These are phyloP conservation scores for Loxodes magnus DNA, from an alignment of 73 alveolate genomes.

Conservation along the genomic window DNA sequence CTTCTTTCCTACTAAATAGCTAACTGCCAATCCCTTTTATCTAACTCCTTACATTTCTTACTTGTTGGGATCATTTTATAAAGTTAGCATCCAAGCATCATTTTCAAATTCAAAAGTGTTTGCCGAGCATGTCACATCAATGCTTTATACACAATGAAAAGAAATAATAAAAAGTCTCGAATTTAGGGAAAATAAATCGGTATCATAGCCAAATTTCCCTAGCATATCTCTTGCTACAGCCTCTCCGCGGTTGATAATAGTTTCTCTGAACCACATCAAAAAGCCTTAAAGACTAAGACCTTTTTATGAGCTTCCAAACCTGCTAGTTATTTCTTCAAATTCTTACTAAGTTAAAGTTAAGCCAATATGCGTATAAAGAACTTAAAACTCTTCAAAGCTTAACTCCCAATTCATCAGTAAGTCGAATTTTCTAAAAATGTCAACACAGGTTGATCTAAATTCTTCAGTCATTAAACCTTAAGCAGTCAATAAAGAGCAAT, in stretches of 20 bases:
- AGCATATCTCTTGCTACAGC: constrained; percentile 19
- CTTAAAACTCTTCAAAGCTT: constrained; percentile 33
- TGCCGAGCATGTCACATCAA: too few species aligned
- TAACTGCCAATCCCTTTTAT: too few species aligned
- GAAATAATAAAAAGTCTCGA: constrained; percentile 30
- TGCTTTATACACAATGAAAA: constrained; percentile 19
- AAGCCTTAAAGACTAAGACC: constrained; percentile 41
- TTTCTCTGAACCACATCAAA: constrained; percentile 20
- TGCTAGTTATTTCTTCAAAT: constrained; percentile 13
- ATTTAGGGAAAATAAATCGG: constrained; percentile 29
- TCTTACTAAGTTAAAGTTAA: constrained; percentile 14
- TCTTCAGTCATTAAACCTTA: constrained; percentile 23
- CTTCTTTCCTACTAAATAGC: too few species aligned
- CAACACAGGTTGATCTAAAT: constrained; percentile 30
- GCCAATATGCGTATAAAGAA: constrained; percentile 21
- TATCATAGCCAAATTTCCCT: constrained; percentile 40
- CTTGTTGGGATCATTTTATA: too few species aligned
- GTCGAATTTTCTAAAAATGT: constrained; percentile 44
- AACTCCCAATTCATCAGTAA: constrained; percentile 25
- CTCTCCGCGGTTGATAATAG: constrained; percentile 17
- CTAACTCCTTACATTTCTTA: too few species aligned
- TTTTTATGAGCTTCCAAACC: constrained; percentile 11
- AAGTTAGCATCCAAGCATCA: too few species aligned
- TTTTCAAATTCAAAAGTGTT: too few species aligned
- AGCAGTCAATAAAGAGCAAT: background rate